These are phyloP conservation scores for Karstenula rhodostoma DNA, from an alignment of 2,329 filamentous ascomycete species.

Conservation along the genomic window DNA sequence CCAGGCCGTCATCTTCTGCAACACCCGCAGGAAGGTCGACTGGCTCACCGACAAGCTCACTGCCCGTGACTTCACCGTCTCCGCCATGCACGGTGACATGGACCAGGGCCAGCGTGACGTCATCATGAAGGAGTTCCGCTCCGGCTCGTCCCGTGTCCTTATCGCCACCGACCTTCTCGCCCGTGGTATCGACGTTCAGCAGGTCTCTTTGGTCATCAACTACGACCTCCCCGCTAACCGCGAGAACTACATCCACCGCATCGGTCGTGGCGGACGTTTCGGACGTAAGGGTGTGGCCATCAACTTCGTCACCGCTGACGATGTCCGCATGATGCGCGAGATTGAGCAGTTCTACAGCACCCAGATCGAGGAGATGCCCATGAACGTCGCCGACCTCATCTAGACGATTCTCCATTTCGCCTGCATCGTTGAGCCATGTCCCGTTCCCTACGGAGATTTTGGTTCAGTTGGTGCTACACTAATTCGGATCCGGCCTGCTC, in stretches of 20 bases:
- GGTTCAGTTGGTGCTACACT: slow-evolving; percentile 31
- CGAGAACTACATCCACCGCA: slow-evolving; percentile 99
- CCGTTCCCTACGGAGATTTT: slow-evolving; percentile 14
- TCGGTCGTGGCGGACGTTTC: slow-evolving; percentile 99
- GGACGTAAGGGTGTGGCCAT: slow-evolving; percentile 99
- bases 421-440: slow-evolving; percentile 18
- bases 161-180: slow-evolving; percentile 98
- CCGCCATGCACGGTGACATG: slow-evolving; percentile 99
- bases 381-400: slow-evolving; percentile 74
- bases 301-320: slow-evolving; percentile 99
- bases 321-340: slow-evolving; percentile 99
- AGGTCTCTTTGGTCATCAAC: slow-evolving; percentile 99
- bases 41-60: slow-evolving; percentile 99
- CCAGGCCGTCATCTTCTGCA: slow-evolving; percentile 99
- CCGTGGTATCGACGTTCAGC: slow-evolving; percentile 99
- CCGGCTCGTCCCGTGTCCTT: slow-evolving; percentile 95
- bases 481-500: slow-evolving; percentile 44
- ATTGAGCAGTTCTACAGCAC: slow-evolving; percentile 99
- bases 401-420: slow-evolving; percentile 39
- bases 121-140: slow-evolving; percentile 99
- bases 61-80: slow-evolving; percentile 98
- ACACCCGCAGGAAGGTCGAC: slow-evolving; percentile 99
- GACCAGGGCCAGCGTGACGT: slow-evolving; percentile 96
- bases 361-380: slow-evolving; percentile 99
- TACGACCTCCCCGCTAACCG: slow-evolving; percentile 99